Conservation (phyloP, 2,329 filamentous ascomycete species). For the Colletotrichum acutatum region DNA sequence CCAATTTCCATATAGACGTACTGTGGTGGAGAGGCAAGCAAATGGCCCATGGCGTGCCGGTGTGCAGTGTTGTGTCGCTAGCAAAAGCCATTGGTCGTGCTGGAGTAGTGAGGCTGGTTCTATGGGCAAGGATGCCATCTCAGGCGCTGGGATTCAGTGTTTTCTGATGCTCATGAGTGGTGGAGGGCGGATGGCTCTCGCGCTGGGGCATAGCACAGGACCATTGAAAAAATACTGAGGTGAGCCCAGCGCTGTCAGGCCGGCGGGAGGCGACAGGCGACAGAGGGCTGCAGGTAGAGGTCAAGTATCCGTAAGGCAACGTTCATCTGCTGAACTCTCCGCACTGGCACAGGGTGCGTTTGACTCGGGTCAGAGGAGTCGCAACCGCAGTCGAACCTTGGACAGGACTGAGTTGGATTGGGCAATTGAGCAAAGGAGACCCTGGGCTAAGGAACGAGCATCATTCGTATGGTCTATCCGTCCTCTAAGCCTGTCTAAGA, state of each 20-base stretch:
- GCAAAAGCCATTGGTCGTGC: background rate
- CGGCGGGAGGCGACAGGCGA: background rate
- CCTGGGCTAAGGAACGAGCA: background rate
- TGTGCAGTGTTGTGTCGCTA: background rate
- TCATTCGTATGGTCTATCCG: background rate
- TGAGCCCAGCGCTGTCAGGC: background rate
- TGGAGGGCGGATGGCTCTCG: background rate
- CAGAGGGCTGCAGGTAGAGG: background rate
- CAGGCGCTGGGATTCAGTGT: background rate
- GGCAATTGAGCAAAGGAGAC: background rate
- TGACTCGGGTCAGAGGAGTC: slow-evolving; percentile 14
- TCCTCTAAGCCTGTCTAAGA: background rate
- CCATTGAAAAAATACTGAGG: background rate
- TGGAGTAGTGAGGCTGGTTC: background rate
- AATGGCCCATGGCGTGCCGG: no score
- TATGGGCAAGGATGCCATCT: background rate
- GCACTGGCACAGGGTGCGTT: background rate
- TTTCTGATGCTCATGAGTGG: slow-evolving; percentile 1
- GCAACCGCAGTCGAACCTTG: background rate
- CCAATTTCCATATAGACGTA: background rate
- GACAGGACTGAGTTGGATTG: background rate
- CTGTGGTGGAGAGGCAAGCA: no score
- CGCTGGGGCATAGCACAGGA: background rate
- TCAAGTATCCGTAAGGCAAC: background rate
- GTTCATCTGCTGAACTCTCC: background rate